Evolutionary conservation across 257 asterid genomes (phyloP), one percentile per base, ranked within the genome.

Genomic region (Orobanche coerulescens): DNA sequence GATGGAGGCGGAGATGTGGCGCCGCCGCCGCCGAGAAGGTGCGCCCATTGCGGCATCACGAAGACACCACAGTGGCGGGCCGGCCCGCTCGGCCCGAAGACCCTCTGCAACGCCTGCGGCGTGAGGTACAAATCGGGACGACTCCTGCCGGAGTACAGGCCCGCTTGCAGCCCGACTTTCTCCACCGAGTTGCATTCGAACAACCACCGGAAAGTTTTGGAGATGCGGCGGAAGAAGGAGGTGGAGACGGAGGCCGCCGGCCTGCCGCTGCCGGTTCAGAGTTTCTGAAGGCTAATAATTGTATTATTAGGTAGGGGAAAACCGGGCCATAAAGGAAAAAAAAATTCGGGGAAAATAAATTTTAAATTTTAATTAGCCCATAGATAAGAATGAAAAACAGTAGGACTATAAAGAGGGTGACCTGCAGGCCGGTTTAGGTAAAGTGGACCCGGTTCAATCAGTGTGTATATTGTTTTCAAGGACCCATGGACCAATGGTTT

Each of bases 21-120:
- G 5, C 89, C 75, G 7, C 89, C 76, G 66, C 89, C 76, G 72
- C 74, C 93, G 24, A 62, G 96, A 69, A 76, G 92, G 73, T 92
- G 98, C 79, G 78, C 77, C 73, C 98, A 92, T 36, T 92, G 98
- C 75, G 95, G 94, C 39, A 94, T 86, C 11, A 90, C 91, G 5
- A 91, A 85, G 74, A 91, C 98, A 8, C 96, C 98, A 14, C 98
- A 91, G 78, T 91, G 98, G 98, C 76, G 96, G 69, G 94, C 96
- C 26, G 98, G 98, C 0, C 98, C 98, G 3, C 77, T 68, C 1
- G 98, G 98, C 1, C 70, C 95, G 24, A 91, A 91, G 61, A 91
- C 98, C n/a, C 95, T 91, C 25, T 91, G 98, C 61, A 91, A 91
- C 58, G 96, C 98, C 0, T 88, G 98, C 54, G 98, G 98, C 4